Evolutionary conservation across 192 early-diverging fungal species (phyloP).

Genomic region (Linnemannia hyalina): DNA sequence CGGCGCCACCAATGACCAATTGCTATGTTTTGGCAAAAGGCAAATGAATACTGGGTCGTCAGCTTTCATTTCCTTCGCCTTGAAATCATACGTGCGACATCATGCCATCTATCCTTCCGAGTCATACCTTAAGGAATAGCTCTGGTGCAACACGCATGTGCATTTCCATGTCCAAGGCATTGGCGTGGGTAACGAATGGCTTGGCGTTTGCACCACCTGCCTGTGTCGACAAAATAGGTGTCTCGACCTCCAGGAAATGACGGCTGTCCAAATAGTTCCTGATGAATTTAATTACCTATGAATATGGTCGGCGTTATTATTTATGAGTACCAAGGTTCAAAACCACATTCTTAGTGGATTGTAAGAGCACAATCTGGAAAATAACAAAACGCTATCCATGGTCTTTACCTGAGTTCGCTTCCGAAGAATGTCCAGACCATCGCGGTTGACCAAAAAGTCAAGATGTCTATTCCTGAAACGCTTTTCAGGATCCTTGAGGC

Average conservation of each 20-base stretch:
- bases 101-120: background rate
- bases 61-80: background rate
- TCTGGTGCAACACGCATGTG: constrained; percentile 88
- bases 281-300: constrained; percentile 71
- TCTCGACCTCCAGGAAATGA: constrained; percentile 88
- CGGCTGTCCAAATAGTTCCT: constrained; percentile 73
- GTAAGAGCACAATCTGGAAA: background rate
- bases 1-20: constrained; percentile 88
- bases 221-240: constrained; percentile 79
- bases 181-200: constrained; percentile 79
- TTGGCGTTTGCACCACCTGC: constrained; percentile 87
- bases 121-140: constrained; percentile 79
- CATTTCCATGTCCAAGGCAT: constrained; percentile 78
- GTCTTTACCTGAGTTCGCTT: constrained; percentile 65
- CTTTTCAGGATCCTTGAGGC: constrained; percentile 74
- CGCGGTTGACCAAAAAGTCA: constrained; percentile 80
- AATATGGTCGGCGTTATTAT: background rate
- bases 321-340: background rate
- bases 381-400: background rate
- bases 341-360: no score
- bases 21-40: constrained; percentile 59
- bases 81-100: background rate
- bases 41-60: background rate
- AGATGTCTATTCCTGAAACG: constrained; percentile 80
- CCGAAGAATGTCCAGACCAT: constrained; percentile 62